A percentile compares a stretch with the other conserved stretches of the same genome.
phyloP scores from a whole-genome alignment of 2,329 filamentous ascomycete genomes.

The Atkinsonella hypoxylon region DNA sequence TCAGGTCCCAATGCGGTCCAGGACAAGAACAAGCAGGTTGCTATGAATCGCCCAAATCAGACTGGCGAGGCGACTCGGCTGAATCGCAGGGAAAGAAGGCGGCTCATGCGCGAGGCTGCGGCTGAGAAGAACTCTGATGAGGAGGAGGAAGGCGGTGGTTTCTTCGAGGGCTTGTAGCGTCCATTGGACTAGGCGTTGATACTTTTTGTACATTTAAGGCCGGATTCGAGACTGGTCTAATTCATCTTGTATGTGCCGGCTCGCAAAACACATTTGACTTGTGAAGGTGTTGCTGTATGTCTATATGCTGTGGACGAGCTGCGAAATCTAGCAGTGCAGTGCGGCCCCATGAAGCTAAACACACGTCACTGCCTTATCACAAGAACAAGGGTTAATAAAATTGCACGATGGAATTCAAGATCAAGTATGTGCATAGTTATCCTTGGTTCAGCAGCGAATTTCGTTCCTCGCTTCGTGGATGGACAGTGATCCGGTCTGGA shows the following conservation, averaged over 20 bases:
- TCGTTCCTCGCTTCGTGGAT: too few species aligned
- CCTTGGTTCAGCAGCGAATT: too few species aligned
- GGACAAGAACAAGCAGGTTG: conserved; percentile 10
- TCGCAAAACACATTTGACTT: background rate
- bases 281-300: background rate
- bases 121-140: conserved; percentile 26
- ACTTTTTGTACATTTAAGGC: background rate
- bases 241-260: background rate
- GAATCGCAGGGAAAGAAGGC: conserved; percentile 25
- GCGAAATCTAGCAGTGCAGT: too few species aligned
- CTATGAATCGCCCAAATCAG: conserved; percentile 3
- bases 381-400: background rate
- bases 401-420: background rate
- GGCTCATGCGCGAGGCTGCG: conserved; percentile 22
- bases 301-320: too few species aligned
- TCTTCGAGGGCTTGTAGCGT: conserved; percentile 26
- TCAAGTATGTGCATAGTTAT: background rate
- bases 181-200: background rate
- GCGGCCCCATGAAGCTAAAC: too few species aligned
- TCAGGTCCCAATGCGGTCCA: background rate
- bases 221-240: background rate
- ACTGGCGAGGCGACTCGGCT: conserved; percentile 15
- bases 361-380: too few species aligned
- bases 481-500: too few species aligned
- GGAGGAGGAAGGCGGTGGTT: conserved; percentile 40